These are phyloP conservation scores for Globisporangium middletonii DNA, from an alignment of 352 stramenopile genomes.

Conservation along the genomic window DNA sequence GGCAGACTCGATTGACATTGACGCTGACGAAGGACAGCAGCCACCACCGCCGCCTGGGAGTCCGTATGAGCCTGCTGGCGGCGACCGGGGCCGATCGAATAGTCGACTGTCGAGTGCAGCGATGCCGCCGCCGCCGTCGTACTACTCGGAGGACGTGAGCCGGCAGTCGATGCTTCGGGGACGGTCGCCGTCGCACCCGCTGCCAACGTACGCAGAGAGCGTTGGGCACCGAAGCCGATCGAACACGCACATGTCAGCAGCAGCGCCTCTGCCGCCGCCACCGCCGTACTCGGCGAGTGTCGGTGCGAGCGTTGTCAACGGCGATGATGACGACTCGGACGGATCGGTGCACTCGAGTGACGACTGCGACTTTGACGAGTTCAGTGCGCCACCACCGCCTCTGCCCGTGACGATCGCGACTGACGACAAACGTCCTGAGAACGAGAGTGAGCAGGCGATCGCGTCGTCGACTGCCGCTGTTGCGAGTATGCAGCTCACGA, in stretches of 20 bases:
- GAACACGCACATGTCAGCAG: too few species aligned
- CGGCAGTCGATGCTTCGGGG: not conserved
- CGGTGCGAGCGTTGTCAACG: conserved; percentile 18
- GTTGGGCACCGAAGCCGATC: not conserved
- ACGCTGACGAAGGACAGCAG: conserved; percentile 22
- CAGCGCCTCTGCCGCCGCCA: not conserved
- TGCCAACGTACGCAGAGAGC: not conserved
- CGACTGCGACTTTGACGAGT: conserved; percentile 18
- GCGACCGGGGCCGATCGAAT: conserved; percentile 1
- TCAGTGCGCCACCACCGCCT: not conserved
- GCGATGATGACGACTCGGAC: conserved; percentile 25
- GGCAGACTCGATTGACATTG: conserved; percentile 63
- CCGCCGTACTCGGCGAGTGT: not conserved
- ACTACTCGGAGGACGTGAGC: conserved; percentile 6
- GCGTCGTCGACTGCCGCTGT: too few species aligned
- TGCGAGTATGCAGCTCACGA: too few species aligned
- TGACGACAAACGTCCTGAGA: too few species aligned
- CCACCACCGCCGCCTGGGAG: too few species aligned
- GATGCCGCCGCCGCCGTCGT: not conserved
- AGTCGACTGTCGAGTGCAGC: conserved; percentile 17
- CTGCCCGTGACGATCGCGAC: not conserved
- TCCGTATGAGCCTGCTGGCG: not conserved
- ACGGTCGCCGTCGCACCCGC: conserved; percentile 1
- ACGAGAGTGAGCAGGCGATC: too few species aligned
- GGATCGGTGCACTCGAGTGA: conserved; percentile 32